Conservation (phyloP, 805 yeast genomes). For the Ogataea philodendri region DNA sequence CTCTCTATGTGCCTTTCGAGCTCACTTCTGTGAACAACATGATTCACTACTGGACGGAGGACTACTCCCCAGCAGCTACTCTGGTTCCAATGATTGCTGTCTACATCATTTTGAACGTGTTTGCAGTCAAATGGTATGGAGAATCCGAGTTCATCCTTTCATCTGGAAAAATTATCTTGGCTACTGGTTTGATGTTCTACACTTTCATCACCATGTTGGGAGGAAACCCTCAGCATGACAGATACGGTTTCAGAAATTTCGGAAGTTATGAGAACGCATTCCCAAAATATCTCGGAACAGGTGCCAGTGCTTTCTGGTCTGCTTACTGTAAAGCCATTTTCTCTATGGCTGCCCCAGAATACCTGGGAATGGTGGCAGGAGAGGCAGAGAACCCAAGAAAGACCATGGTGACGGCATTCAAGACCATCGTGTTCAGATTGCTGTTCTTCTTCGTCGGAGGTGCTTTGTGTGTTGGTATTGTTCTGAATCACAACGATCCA, state of each 20-base stretch:
- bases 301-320: constrained; percentile 64
- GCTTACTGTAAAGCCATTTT: constrained; percentile 71
- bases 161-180: constrained; percentile 67
- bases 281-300: constrained; percentile 52
- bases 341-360: constrained; percentile 81
- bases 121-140: constrained; percentile 75
- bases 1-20: constrained; percentile 80
- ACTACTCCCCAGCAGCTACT: constrained; percentile 69
- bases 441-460: constrained; percentile 70
- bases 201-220: constrained; percentile 84
- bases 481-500: constrained; percentile 70
- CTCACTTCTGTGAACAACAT: constrained; percentile 77
- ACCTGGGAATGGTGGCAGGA: constrained; percentile 81
- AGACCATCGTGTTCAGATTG: constrained; percentile 68
- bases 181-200: constrained; percentile 71
- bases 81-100: constrained; percentile 62
- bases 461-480: constrained; percentile 73
- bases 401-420: constrained; percentile 75
- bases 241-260: constrained; percentile 31
- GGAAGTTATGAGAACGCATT: constrained; percentile 40
- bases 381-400: constrained; percentile 62
- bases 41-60: constrained; percentile 78
- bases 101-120: constrained; percentile 61
- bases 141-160: constrained; percentile 81
- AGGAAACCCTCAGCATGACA: constrained; percentile 70